Evolutionary conservation across 306 rosid genomes (phyloP), one percentile per base, ranked within the genome.

Genomic region (Abrus precatorius): DNA sequence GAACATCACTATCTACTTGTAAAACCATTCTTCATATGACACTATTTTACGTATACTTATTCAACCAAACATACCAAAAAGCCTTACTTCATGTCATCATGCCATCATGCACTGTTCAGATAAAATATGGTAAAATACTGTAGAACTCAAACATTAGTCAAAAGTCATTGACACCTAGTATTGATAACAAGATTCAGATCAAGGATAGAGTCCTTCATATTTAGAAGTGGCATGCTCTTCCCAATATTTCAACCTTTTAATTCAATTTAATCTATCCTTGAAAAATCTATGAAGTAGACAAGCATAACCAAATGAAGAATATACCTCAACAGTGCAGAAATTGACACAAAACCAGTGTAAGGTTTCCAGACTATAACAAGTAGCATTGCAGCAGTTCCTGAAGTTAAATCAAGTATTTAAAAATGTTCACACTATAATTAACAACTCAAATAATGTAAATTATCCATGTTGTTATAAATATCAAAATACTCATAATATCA

Each of bases 301-400:
- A 79, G 50, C 40, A 78, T 14, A 67, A 75, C 30, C 14, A 69
- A 66, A 67, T 63, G 75, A 59, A 34, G 56, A 50, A 27, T 10
- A 43, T 89, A 96, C 99, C 99, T 92, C 79, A 96, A 84, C 72
- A 92, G 86, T 48, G 92, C 43, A 34, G 97, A 75, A 83, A 96
- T 94, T 40, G 98, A 80, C 74, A 93, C 89, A 82, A 86, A 80
- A 82, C 91, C 83, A 77, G 91, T 89, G 84, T 82, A 87, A 61
- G 97, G 97, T 87, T 83, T 90, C 99, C 99, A 96, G 72, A 93
- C 93, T 88, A 92, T 86, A 80, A 96, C 87, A 69, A 96, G 98
- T 70, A 96, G 85, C 97, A 96, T 88, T 48, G 93, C 94, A 87
- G 98, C 99, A 80, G 97, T 93, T 92, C 99, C 98, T 93, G 87